Percentiles rank a stretch among this genome's conserved stretches.
These are phyloP conservation scores for Phytophthora uliginosa DNA, from an alignment of 352 stramenopile genomes.

Conservation along the genomic window DNA sequence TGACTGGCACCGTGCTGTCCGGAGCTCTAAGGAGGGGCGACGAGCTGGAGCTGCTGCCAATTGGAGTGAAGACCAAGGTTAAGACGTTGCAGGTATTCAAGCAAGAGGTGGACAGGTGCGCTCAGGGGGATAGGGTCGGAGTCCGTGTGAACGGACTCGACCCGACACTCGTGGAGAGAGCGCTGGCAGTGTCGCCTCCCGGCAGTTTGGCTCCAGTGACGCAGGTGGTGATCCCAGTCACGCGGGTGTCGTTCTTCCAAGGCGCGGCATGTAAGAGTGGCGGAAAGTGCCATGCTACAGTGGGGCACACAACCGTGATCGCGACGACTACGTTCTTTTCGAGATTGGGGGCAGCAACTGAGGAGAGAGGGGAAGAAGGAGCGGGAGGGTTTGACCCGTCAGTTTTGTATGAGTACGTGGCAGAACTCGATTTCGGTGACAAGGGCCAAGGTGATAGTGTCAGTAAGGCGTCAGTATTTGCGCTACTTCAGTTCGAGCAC, in stretches of 20 bases:
- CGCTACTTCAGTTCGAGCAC: slow-evolving; percentile 78
- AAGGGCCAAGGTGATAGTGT: not conserved
- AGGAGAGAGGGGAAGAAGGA: not conserved
- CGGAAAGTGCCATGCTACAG: slow-evolving; percentile 76
- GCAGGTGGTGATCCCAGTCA: slow-evolving; percentile 65
- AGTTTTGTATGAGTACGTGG: slow-evolving; percentile 59
- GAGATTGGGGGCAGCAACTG: slow-evolving; percentile 14
- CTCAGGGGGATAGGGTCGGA: slow-evolving; percentile 97
- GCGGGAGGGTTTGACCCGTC: slow-evolving; percentile 49
- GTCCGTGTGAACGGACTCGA: slow-evolving; percentile 93
- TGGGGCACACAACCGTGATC: slow-evolving; percentile 84
- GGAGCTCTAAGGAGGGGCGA: slow-evolving; percentile 92
- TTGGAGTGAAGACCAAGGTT: slow-evolving; percentile 92
- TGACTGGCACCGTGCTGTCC: slow-evolving; percentile 96
- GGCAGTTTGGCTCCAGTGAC: slow-evolving; percentile 57
- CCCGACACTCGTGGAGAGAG: slow-evolving; percentile 67
- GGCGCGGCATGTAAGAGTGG: slow-evolving; percentile 59
- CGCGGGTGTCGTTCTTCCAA: slow-evolving; percentile 72
- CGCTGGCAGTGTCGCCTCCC: slow-evolving; percentile 61
- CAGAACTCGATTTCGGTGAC: slow-evolving; percentile 31
- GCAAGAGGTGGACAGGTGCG: slow-evolving; percentile 76
- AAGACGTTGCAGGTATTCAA: slow-evolving; percentile 99
- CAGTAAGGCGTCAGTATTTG: slow-evolving; percentile 43
- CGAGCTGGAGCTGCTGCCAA: slow-evolving; percentile 94
- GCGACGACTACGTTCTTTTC: slow-evolving; percentile 75